A percentile compares a stretch with the other conserved stretches of the same genome.
Conservation (phyloP, 768 basidiomycete genomes). For the Gautieria morchelliformis region DNA sequence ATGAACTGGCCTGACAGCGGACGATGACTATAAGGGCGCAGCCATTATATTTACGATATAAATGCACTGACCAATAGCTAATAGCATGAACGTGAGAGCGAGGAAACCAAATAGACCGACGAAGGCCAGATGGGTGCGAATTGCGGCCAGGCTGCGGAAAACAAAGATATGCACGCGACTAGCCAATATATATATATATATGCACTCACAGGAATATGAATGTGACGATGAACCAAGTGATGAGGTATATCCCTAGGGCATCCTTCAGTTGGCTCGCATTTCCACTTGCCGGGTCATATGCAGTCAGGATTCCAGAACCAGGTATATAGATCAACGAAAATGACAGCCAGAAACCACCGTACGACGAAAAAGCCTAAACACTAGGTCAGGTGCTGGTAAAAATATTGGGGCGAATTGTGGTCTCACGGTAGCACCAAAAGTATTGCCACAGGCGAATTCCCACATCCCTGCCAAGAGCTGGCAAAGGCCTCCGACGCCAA, state of each 20-base stretch:
- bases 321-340: slow-evolving; percentile 69
- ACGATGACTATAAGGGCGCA: no score
- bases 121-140: slow-evolving; percentile 5
- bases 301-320: slow-evolving; percentile 45
- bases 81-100: slow-evolving; percentile 1
- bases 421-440: slow-evolving; percentile 41
- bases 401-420: background rate
- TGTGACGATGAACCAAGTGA: slow-evolving; percentile 67
- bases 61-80: background rate
- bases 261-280: slow-evolving; percentile 32
- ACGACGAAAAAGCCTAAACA: slow-evolving; percentile 64
- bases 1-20: background rate
- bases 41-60: no score
- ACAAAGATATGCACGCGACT: background rate
- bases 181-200: background rate
- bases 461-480: slow-evolving; percentile 89
- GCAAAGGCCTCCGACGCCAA: slow-evolving; percentile 74
- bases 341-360: slow-evolving; percentile 86
- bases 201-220: slow-evolving; percentile 51
- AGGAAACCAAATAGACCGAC: slow-evolving; percentile 4
- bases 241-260: slow-evolving; percentile 67
- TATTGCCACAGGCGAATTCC: slow-evolving; percentile 60
- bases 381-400: background rate
- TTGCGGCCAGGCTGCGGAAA: background rate
- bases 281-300: slow-evolving; percentile 31